A percentile compares a stretch with the other conserved stretches of the same genome.
Evolutionary conservation across 352 stramenopile species (phyloP).

Genomic region (Globisporangium heterothallicum): DNA sequence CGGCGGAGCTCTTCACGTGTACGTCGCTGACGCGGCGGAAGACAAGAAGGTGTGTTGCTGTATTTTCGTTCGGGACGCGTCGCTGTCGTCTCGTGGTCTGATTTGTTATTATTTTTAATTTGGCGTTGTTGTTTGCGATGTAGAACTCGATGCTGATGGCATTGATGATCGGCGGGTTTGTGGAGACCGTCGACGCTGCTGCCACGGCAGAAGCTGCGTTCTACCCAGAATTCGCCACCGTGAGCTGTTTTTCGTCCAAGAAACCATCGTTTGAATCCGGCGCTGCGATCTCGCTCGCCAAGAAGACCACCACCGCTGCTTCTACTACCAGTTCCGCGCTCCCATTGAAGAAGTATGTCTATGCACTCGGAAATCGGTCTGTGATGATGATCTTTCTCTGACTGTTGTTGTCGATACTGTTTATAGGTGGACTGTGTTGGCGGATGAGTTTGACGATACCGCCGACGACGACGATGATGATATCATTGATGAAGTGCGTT

Average conservation of each 20-base stretch:
- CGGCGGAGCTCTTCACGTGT: slow-evolving; percentile 46
- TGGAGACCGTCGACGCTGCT: slow-evolving; percentile 40
- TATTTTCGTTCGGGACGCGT: too few relatives aligned
- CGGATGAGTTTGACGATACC: slow-evolving; percentile 43
- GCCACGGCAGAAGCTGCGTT: slow-evolving; percentile 24
- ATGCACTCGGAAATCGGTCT: too few relatives aligned
- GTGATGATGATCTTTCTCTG: too few relatives aligned
- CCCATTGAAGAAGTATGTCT: slow-evolving; percentile 41
- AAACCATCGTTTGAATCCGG: slow-evolving; percentile 57
- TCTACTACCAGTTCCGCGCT: slow-evolving; percentile 6
- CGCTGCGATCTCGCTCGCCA: slow-evolving; percentile 47
- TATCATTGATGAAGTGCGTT: slow-evolving; percentile 68
- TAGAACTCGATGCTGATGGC: slow-evolving; percentile 69
- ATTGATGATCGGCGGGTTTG: slow-evolving; percentile 73
- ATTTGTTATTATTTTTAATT: too few relatives aligned
- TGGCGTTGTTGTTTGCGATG: slow-evolving; percentile 6
- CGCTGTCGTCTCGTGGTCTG: neutral
- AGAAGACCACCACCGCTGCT: slow-evolving; percentile 21
- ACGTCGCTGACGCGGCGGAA: slow-evolving; percentile 41
- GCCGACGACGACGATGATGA: slow-evolving; percentile 48
- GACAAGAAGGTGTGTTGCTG: slow-evolving; percentile 46
- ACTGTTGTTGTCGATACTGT: neutral
- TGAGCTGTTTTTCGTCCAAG: slow-evolving; percentile 45
- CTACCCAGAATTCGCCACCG: slow-evolving; percentile 36
- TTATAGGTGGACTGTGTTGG: slow-evolving; percentile 54